These are phyloP conservation scores for Catenaria anguillulae DNA, from an alignment of 371 early-diverging fungal species.

Conservation along the genomic window DNA sequence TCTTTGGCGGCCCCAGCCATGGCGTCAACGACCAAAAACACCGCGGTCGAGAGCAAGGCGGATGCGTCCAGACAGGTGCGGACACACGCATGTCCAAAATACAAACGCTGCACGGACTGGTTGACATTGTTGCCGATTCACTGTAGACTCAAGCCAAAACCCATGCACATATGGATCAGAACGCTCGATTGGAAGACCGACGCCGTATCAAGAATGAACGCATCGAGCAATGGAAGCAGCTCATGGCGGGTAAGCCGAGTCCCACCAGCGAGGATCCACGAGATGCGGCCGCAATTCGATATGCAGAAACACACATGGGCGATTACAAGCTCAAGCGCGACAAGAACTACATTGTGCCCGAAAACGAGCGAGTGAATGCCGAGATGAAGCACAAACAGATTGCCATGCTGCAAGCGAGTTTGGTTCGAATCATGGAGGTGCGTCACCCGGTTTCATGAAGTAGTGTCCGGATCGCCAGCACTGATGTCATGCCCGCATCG, in stretches of 20 bases:
- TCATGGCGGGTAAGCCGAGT: conserved; percentile 35
- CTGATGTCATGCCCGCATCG: no score
- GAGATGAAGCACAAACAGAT: conserved; percentile 33
- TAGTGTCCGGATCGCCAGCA: no score
- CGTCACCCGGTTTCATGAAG: no score
- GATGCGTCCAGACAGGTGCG: no score
- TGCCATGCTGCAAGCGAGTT: conserved; percentile 25
- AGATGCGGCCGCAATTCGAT: conserved; percentile 33
- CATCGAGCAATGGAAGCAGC: conserved; percentile 24
- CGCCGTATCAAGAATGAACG: conserved; percentile 18
- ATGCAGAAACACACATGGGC: conserved; percentile 35
- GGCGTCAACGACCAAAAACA: no score
- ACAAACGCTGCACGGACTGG: no score
- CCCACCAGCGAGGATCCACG: conserved; percentile 33
- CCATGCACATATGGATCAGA: not conserved
- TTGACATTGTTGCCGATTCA: no score
- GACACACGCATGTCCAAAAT: no score
- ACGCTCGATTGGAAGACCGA: not conserved
- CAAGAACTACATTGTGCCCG: conserved; percentile 39
- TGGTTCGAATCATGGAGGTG: conserved; percentile 23
- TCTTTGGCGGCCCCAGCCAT: no score
- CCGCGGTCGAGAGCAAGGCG: no score
- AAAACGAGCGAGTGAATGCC: conserved; percentile 36
- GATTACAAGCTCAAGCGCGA: conserved; percentile 42
- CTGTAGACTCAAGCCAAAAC: no score